A percentile compares a stretch with the other conserved stretches of the same genome.
phyloP scores from a whole-genome alignment of 2,329 filamentous ascomycete genomes.

The Botrytis medusae region DNA sequence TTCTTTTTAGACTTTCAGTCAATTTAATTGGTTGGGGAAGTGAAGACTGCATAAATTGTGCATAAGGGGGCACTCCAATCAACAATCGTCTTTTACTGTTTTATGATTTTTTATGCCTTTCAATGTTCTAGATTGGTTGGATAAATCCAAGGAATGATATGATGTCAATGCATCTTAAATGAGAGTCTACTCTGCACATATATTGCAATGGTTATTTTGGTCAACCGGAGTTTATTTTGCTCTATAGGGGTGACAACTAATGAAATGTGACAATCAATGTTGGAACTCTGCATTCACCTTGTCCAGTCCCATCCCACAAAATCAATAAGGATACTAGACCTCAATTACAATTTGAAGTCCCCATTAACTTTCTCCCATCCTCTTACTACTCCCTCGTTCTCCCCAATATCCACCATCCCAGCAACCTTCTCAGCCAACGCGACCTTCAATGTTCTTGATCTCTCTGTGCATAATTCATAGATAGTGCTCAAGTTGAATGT shows the following conservation, averaged over 20 bases:
- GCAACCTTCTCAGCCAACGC: conserved; percentile 70
- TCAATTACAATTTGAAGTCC: conserved; percentile 38
- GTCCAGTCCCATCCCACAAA: background rate
- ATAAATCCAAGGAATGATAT: background rate
- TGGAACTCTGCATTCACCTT: background rate
- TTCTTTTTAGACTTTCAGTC: background rate
- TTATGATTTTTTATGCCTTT: background rate
- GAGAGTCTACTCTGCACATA: background rate
- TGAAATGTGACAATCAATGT: background rate
- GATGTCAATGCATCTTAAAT: background rate
- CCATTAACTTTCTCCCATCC: conserved; percentile 39
- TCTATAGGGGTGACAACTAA: background rate
- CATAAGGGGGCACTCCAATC: conserved; percentile 7
- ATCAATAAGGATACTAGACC: background rate
- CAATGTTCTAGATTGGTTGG: background rate
- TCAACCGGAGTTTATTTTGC: background rate
- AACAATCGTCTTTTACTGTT: background rate
- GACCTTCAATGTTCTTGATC: conserved; percentile 67
- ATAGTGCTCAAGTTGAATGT: conserved; percentile 89
- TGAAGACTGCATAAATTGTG: background rate
- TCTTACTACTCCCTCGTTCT: conserved; percentile 9
- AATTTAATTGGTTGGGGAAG: conserved; percentile 4
- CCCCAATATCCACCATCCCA: conserved; percentile 27
- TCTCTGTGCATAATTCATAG: conserved; percentile 88
- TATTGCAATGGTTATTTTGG: background rate